These are phyloP conservation scores for Fagus crenata DNA, from an alignment of 306 rosid species.

Conservation along the genomic window DNA sequence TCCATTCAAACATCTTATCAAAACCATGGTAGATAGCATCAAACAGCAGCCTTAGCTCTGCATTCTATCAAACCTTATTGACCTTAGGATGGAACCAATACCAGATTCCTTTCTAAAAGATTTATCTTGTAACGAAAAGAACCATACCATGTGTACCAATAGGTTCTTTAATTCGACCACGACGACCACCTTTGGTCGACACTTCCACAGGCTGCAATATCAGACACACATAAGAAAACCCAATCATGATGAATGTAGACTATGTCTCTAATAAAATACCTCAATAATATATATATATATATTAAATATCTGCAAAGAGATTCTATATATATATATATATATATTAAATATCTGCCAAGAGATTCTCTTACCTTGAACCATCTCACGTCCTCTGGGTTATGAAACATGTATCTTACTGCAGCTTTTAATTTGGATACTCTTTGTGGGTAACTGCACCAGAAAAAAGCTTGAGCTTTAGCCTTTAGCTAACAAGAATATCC, in stretches of 20 bases:
- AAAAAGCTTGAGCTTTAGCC: conserved; percentile 15
- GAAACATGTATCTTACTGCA: conserved; percentile 78
- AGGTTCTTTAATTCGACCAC: conserved; percentile 92
- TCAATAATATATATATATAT: not conserved
- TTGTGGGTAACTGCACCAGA: conserved; percentile 84
- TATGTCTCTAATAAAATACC: not conserved
- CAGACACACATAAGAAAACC: conserved; percentile 32
- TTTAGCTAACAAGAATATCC: not conserved
- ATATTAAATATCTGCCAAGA: conserved; percentile 8
- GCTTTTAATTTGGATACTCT: conserved; percentile 90
- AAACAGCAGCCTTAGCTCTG: conserved; percentile 5
- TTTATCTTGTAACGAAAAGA: not conserved
- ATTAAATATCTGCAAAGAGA: not conserved
- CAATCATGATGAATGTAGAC: conserved; percentile 1
- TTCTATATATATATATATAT: not conserved
- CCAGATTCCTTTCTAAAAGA: conserved; percentile 1
- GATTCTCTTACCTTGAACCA: conserved; percentile 81
- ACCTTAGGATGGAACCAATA: conserved; percentile 4
- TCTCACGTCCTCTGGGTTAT: conserved; percentile 91
- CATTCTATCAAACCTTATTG: conserved; percentile 2
- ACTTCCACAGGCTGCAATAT: conserved; percentile 91
- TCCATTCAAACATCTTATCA: not conserved
- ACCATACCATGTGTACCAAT: conserved; percentile 93
- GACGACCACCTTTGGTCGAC: conserved; percentile 78
- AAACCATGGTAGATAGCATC: conserved; percentile 8